Conservation (phyloP, 2,329 filamentous ascomycete genomes). For the Davidsoniella neocaledoniae region DNA sequence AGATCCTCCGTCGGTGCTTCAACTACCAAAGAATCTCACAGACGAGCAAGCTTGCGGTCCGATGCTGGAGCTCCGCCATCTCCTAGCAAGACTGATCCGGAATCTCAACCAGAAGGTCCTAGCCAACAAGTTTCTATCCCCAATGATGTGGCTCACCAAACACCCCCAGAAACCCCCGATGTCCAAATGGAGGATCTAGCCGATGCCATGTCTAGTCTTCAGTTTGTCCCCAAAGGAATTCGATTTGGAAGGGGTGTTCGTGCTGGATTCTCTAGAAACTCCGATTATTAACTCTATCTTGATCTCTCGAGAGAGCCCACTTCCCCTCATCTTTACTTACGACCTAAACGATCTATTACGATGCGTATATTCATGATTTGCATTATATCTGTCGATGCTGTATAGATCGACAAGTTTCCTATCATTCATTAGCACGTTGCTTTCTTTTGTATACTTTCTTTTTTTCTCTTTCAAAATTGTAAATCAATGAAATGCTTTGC, state of each 20-base stretch:
- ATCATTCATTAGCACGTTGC: too few species aligned
- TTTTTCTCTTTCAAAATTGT: too few species aligned
- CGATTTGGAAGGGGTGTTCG: constrained; percentile 45
- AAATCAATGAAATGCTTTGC: too few species aligned
- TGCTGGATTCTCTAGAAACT: constrained; percentile 35
- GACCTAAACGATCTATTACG: not conserved
- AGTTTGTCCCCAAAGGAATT: constrained; percentile 52
- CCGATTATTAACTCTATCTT: too few species aligned
- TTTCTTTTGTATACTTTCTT: too few species aligned
- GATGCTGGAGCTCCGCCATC: constrained; percentile 2
- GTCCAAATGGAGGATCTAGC: constrained; percentile 46
- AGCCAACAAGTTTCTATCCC: not conserved
- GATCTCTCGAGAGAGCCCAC: constrained; percentile 8
- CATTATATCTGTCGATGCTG: too few species aligned
- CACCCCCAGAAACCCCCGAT: constrained; percentile 19
- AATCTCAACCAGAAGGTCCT: not conserved
- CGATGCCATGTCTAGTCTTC: constrained; percentile 52
- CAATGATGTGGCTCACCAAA: not conserved
- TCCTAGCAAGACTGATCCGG: not conserved
- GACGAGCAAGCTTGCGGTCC: constrained; percentile 13
- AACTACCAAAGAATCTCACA: constrained; percentile 18
- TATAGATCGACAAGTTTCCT: too few species aligned
- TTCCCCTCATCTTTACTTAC: not conserved
- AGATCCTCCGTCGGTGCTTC: constrained; percentile 28
- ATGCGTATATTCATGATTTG: too few species aligned